Percentiles rank a stretch among this genome's conserved stretches.
phyloP scores from a whole-genome alignment of 208 protist genomes.

The Leishmania braziliensis region DNA sequence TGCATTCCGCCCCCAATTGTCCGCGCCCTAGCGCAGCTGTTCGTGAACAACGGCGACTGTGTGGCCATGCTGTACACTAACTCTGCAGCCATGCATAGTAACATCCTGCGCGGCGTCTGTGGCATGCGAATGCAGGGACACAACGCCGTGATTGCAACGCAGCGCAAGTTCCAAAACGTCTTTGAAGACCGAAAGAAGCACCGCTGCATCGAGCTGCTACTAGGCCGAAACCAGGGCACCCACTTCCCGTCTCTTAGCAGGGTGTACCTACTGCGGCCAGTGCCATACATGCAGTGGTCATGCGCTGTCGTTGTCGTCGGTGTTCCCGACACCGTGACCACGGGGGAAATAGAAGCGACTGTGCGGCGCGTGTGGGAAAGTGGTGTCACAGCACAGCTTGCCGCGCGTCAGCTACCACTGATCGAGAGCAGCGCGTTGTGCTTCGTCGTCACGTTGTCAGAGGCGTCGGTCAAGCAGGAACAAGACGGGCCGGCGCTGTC shows the following conservation, averaged over 20 bases:
- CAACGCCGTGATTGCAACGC: slow-evolving; percentile 87
- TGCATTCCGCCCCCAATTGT: slow-evolving; percentile 57
- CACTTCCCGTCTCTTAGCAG: slow-evolving; percentile 78
- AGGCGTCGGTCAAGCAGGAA: slow-evolving; percentile 17
- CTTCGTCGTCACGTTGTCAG: slow-evolving; percentile 44
- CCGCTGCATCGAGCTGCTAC: slow-evolving; percentile 72
- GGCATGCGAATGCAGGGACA: slow-evolving; percentile 57
- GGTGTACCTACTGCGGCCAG: slow-evolving; percentile 63
- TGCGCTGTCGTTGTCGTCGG: slow-evolving; percentile 62
- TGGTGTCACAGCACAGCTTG: slow-evolving; percentile 35
- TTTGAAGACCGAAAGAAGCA: slow-evolving; percentile 89
- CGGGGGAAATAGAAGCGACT: slow-evolving; percentile 41
- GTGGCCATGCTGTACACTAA: slow-evolving; percentile 93
- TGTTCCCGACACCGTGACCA: slow-evolving; percentile 34
- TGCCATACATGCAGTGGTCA: slow-evolving; percentile 60
- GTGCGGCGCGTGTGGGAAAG: slow-evolving; percentile 55
- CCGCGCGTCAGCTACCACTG: slow-evolving; percentile 15
- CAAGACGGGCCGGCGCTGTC: slow-evolving; percentile 20
- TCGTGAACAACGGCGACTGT: slow-evolving; percentile 90
- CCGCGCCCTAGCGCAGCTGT: slow-evolving; percentile 66
- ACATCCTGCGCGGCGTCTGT: slow-evolving; percentile 82
- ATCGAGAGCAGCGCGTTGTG: slow-evolving; percentile 63
- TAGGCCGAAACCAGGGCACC: slow-evolving; percentile 67
- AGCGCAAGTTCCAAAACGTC: slow-evolving; percentile 82
- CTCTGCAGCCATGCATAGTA: slow-evolving; percentile 92